Evolutionary conservation across 164 flowering plant genomes (phyloP), one percentile per base, ranked within the genome.

Genomic region (Cinnamomum micranthum): DNA sequence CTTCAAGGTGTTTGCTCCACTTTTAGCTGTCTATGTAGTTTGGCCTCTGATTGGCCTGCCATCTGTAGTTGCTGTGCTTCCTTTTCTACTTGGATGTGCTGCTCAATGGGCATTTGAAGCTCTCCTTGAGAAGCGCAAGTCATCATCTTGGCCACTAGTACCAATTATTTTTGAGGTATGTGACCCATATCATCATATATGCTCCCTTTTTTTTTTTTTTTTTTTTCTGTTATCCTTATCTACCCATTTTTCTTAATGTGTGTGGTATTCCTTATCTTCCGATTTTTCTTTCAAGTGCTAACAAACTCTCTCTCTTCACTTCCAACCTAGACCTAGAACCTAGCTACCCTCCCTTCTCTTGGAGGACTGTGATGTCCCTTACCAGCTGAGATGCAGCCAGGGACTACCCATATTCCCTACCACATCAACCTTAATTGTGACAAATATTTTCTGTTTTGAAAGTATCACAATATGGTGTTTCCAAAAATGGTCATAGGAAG

Each of bases 141-240:
- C 97, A 62, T 89, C 98, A 27, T 84, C 84, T 83, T 95, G 98
- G 97, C 98, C 97, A 28, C 65, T 95, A 7, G 88, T 93, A 55
- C 97, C 95, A 3, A 93, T 95, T 65, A 86, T 95, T 67, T 95
- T 92, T 70, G 97, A 95, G 97, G 97, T 91, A 86, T 27, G 2
- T 35, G 9, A 2, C 23, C 58, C 22, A 6, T 6, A 52, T 23
- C 52, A 51, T 2, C 13, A 60, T 65, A 41, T 41, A 4, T 31
- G 35, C 35, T 31, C 35, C 33, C 33, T 31, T 35, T 6, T 9
- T 41, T 35, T 0, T 35, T 35, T 35, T 35, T 41, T 1, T 9
- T 41, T 35, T 5, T 35, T 35, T 35, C 3, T 41, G 11, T 41
- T 9, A 41, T 41, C 11, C 47, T 41, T 41, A 41, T 41, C 47